These are phyloP conservation scores for Plasmodium coatneyi DNA, from an alignment of 169 alveolate species.

Conservation along the genomic window DNA sequence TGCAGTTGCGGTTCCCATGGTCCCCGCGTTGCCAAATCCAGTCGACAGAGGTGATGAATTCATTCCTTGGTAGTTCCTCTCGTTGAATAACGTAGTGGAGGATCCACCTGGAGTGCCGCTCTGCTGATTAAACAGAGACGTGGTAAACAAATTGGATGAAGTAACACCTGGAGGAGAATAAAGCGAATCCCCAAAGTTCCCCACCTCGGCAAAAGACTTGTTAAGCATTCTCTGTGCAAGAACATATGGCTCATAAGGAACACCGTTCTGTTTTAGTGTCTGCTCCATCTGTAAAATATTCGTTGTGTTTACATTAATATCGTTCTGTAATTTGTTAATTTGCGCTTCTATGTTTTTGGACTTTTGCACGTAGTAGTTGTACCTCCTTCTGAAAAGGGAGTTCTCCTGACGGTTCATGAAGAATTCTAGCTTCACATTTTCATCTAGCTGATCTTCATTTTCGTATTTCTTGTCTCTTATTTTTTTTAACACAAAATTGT, in stretches of 20 bases:
- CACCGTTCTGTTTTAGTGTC: slow-evolving; percentile 1
- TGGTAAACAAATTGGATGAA: not conserved
- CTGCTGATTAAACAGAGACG: not conserved
- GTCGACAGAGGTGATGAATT: not conserved
- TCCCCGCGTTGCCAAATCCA: not conserved
- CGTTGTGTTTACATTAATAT: slow-evolving; percentile 10
- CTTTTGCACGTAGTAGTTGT: slow-evolving; percentile 51
- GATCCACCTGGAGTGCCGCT: not conserved
- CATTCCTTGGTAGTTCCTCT: not conserved
- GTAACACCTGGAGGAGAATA: not conserved
- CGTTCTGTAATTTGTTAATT: slow-evolving; percentile 38
- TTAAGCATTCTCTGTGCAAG: slow-evolving; percentile 45
- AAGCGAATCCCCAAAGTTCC: not conserved
- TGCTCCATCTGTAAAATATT: slow-evolving; percentile 32
- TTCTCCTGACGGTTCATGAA: slow-evolving; percentile 66
- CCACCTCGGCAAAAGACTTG: slow-evolving; percentile 3
- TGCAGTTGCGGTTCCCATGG: not conserved
- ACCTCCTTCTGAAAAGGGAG: slow-evolving; percentile 51
- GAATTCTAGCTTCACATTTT: slow-evolving; percentile 36
- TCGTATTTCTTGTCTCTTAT: slow-evolving; percentile 64
- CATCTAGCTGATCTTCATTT: slow-evolving; percentile 58
- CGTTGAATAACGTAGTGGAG: not conserved
- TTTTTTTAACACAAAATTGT: slow-evolving; percentile 69
- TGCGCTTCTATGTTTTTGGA: slow-evolving; percentile 32
- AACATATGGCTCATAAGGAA: slow-evolving; percentile 58